Evolutionary conservation across 106 monocot species (phyloP).

Genomic region (Apostasia ramifera): DNA sequence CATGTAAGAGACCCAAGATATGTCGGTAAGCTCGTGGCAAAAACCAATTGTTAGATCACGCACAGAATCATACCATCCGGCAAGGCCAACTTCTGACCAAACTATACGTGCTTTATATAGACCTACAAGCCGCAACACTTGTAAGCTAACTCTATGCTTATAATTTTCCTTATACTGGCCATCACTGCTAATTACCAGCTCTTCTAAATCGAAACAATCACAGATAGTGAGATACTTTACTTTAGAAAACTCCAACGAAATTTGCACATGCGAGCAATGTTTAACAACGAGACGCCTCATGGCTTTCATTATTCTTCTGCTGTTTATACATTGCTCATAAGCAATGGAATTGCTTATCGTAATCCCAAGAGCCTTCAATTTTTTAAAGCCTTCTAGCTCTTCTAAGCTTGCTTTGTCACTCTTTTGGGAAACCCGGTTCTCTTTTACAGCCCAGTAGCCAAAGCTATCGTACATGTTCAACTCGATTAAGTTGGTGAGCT

Average conservation of each 20-base stretch:
- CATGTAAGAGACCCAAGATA: conserved; percentile 17
- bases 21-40: conserved; percentile 17
- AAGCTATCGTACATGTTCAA: background rate
- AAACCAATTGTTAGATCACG: conserved; percentile 14
- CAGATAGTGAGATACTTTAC: background rate
- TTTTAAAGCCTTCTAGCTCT: background rate
- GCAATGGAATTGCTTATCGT: background rate
- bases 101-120: conserved; percentile 4
- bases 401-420: conserved; percentile 1
- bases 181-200: background rate
- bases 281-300: conserved; percentile 8
- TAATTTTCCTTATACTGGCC: background rate
- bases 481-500: conserved; percentile 1
- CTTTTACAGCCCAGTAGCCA: background rate
- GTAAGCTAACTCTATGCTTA: background rate
- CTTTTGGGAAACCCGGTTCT: background rate
- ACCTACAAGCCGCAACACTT: background rate
- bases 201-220: background rate
- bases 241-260: conserved; percentile 2
- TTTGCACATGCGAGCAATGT: conserved; percentile 10
- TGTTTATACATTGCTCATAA: background rate
- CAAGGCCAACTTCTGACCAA: background rate
- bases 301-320: background rate
- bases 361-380: conserved; percentile 3
- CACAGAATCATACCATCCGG: background rate